These are phyloP conservation scores for Keithomyces neogunnii DNA, from an alignment of 2,329 filamentous ascomycete species.

Conservation along the genomic window DNA sequence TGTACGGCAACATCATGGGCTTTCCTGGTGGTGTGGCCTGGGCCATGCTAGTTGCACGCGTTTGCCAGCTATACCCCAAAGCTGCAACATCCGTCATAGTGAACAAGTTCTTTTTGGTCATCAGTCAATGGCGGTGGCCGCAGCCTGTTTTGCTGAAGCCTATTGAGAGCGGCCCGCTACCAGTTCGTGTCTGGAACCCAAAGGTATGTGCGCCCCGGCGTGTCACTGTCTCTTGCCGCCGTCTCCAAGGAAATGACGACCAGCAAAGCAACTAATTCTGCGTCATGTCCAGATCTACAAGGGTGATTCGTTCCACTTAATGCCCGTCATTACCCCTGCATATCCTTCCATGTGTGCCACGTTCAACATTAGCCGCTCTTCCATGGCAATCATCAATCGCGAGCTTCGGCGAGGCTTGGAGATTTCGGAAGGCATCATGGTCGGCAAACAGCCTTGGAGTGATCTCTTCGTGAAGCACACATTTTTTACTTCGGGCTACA, in stretches of 20 bases:
- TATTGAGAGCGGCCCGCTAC: conserved; percentile 73
- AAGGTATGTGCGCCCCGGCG: conserved; percentile 43
- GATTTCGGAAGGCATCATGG: conserved; percentile 72
- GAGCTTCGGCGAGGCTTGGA: conserved; percentile 73
- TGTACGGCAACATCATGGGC: conserved; percentile 94
- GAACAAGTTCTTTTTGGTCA: conserved; percentile 88
- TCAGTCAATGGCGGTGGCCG: conserved; percentile 89
- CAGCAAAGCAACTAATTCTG: conserved; percentile 7
- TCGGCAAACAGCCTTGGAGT: conserved; percentile 71
- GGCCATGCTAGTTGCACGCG: conserved; percentile 93
- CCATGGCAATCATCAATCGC: conserved; percentile 71
- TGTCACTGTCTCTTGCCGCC: not conserved
- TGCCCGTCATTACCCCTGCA: conserved; percentile 97
- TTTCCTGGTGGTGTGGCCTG: conserved; percentile 96
- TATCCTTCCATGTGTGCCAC: conserved; percentile 98
- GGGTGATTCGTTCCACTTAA: conserved; percentile 76
- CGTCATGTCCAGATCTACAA: conserved; percentile 53
- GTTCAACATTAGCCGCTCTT: conserved; percentile 85
- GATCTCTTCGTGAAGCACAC: conserved; percentile 83
- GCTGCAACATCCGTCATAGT: conserved; percentile 84
- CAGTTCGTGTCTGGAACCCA: conserved; percentile 90
- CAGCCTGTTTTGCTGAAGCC: conserved; percentile 84
- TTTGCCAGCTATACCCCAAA: conserved; percentile 93
- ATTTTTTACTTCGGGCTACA: conserved; percentile 90
- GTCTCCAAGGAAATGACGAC: not conserved